Evolutionary conservation across 1,284 basidiomycete genomes (phyloP).

Genomic region (Pterulicium gracile): DNA sequence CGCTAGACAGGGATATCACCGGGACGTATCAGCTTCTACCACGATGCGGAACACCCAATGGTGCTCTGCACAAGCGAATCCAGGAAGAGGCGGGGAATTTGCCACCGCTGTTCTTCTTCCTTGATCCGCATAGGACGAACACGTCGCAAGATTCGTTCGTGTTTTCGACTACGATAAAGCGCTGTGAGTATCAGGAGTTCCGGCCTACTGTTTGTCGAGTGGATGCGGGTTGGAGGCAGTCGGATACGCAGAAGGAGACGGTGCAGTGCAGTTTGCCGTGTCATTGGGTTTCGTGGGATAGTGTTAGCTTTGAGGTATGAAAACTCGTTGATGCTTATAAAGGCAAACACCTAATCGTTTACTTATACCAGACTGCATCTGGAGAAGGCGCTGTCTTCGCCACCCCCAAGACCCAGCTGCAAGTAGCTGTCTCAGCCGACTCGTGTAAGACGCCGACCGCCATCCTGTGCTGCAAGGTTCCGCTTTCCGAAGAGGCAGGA

Average conservation of each 20-base stretch:
- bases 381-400: conserved; percentile 53
- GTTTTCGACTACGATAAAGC: conserved; percentile 68
- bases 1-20: conserved; percentile 73
- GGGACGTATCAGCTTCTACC: conserved; percentile 75
- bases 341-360: no score
- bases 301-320: conserved; percentile 42
- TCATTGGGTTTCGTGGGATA: conserved; percentile 45
- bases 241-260: conserved; percentile 30
- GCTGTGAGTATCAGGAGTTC: conserved; percentile 73
- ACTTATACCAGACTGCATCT: conserved; percentile 48
- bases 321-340: conserved; percentile 10
- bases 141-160: conserved; percentile 71
- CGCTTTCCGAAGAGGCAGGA: conserved; percentile 57
- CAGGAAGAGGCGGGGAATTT: conserved; percentile 28
- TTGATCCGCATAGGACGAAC: conserved; percentile 78
- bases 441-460: conserved; percentile 69
- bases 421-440: conserved; percentile 41
- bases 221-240: conserved; percentile 68
- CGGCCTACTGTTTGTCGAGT: conserved; percentile 68
- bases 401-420: conserved; percentile 45
- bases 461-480: conserved; percentile 67
- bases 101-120: conserved; percentile 70
- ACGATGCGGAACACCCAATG: conserved; percentile 84
- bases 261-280: conserved; percentile 52
- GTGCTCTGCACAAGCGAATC: conserved; percentile 70